These are phyloP conservation scores for Priceomyces fermenticarens DNA, from an alignment of 805 yeast genomes.

Conservation along the genomic window DNA sequence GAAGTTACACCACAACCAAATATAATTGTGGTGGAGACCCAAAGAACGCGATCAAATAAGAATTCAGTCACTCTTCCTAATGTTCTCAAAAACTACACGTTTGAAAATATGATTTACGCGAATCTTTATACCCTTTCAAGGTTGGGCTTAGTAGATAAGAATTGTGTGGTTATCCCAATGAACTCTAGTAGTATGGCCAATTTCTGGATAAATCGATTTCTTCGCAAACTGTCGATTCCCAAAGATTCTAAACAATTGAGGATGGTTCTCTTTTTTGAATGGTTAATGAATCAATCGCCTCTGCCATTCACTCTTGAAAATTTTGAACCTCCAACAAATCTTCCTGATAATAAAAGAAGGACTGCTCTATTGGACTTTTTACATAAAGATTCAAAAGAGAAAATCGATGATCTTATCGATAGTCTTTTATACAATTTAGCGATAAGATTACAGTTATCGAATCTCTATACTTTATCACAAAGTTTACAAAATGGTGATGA, in stretches of 20 bases:
- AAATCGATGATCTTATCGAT: conserved; percentile 42
- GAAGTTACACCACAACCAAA: conserved; percentile 13
- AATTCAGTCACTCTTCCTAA: conserved; percentile 36
- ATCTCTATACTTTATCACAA: conserved; percentile 14
- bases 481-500: conserved; percentile 16
- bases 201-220: conserved; percentile 36
- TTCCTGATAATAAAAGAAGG: conserved; percentile 3
- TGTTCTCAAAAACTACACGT: conserved; percentile 33
- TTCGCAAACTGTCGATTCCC: conserved; percentile 12
- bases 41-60: conserved; percentile 35
- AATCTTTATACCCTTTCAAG: conserved; percentile 18
- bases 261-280: conserved; percentile 10
- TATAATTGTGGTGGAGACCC: conserved; percentile 35
- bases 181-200: conserved; percentile 34
- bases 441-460: conserved; percentile 17
- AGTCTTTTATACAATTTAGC: conserved; percentile 33
- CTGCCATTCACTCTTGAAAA: conserved; percentile 5
- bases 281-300: conserved; percentile 6
- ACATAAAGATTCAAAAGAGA: conserved; percentile 11
- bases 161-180: conserved; percentile 29
- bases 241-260: conserved; percentile 12
- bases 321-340: not conserved
- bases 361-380: conserved; percentile 5
- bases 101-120: conserved; percentile 36
- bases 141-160: not conserved